Evolutionary conservation across 2,329 filamentous ascomycete species (phyloP).

Genomic region (Neopestalotiopsis sp.): DNA sequence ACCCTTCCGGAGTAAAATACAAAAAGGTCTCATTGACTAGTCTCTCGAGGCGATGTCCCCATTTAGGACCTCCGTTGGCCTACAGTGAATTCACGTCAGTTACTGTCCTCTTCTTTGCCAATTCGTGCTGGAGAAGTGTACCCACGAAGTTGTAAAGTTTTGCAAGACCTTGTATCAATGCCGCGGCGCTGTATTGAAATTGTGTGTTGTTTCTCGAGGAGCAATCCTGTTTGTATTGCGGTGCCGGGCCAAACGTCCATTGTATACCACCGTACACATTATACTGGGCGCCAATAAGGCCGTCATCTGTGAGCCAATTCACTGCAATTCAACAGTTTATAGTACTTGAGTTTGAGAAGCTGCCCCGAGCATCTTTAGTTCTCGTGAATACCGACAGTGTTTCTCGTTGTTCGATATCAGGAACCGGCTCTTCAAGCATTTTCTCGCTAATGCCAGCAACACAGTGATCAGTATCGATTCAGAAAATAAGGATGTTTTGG

Average conservation of each 20-base stretch:
- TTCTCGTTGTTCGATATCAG: constrained; percentile 49
- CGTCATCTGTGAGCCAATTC: constrained; percentile 22
- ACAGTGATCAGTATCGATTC: too few species aligned
- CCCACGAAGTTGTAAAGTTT: constrained; percentile 61
- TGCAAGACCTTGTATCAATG: constrained; percentile 59
- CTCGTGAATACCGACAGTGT: too few species aligned
- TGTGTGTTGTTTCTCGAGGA: constrained; percentile 48
- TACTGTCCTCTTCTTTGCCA: background rate
- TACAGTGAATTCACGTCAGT: constrained; percentile 40
- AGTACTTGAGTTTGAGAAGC: too few species aligned
- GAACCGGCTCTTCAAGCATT: too few species aligned
- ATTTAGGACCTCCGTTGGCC: constrained; percentile 30
- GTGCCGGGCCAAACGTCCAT: background rate
- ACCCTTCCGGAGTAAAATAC: background rate
- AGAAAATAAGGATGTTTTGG: too few species aligned
- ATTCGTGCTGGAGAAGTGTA: background rate
- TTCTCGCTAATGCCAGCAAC: too few species aligned
- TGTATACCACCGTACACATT: constrained; percentile 62
- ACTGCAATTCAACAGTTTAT: too few species aligned
- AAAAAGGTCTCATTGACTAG: constrained; percentile 43
- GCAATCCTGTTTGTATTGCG: background rate
- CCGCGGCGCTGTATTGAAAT: constrained; percentile 60
- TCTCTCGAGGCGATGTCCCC: constrained; percentile 51
- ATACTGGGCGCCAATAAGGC: constrained; percentile 59
- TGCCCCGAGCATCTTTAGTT: too few species aligned